Percentiles rank a stretch among this genome's conserved stretches.
Conservation (phyloP, 176 grass and related monocot species). For the Aegilops umbellulata region DNA sequence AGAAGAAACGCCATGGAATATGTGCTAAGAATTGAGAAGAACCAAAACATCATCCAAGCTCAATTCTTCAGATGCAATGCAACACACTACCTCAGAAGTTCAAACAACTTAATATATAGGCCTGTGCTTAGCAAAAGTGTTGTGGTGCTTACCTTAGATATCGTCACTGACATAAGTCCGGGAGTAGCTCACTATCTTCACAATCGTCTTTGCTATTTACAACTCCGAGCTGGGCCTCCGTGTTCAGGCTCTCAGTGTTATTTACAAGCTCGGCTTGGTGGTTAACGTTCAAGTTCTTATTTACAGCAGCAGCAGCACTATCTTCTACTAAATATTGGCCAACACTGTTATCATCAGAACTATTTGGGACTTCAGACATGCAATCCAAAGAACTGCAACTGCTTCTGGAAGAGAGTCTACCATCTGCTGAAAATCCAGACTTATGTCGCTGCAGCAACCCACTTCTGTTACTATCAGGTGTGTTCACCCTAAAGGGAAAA, state of each 20-base stretch:
- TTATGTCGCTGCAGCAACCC: constrained; percentile 38
- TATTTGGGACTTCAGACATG: constrained; percentile 61
- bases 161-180: constrained; percentile 42
- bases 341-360: constrained; percentile 38
- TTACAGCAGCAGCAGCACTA: constrained; percentile 62
- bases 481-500: constrained; percentile 38
- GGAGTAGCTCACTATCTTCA: constrained; percentile 58
- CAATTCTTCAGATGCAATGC: neutral
- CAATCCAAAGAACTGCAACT: constrained; percentile 75
- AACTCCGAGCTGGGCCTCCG: constrained; percentile 68
- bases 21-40: neutral
- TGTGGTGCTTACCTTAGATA: constrained; percentile 33
- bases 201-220: constrained; percentile 66
- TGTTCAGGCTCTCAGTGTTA: constrained; percentile 62
- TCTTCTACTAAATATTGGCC: constrained; percentile 40
- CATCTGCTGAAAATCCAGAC: constrained; percentile 59
- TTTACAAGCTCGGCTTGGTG: constrained; percentile 57
- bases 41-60: neutral
- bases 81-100: neutral
- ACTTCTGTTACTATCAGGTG: constrained; percentile 40
- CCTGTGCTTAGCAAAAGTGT: neutral
- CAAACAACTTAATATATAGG: constrained; percentile 6
- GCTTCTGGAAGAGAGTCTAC: constrained; percentile 56
- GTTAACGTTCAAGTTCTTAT: constrained; percentile 62
- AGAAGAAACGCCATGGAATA: neutral